Percentiles rank a stretch among this genome's conserved stretches.
These are phyloP conservation scores for Nelumbo lutea DNA, from an alignment of 164 flowering plant genomes.

Conservation along the genomic window DNA sequence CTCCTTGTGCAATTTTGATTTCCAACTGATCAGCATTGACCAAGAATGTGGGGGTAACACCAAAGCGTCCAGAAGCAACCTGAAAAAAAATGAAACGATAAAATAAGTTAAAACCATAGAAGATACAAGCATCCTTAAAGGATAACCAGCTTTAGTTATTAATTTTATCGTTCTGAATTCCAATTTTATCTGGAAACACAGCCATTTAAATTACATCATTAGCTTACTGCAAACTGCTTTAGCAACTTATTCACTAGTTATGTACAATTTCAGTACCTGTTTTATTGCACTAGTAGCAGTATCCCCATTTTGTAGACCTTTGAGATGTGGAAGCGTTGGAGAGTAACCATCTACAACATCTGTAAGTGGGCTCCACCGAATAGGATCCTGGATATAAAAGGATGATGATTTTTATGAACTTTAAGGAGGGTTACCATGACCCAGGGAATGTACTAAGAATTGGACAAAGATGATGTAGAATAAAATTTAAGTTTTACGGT, in stretches of 20 bases:
- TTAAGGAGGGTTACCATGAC: neutral
- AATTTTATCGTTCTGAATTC: neutral
- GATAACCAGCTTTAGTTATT: neutral
- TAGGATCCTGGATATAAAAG: constrained; percentile 67
- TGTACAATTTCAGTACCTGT: constrained; percentile 50
- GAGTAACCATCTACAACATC: constrained; percentile 99
- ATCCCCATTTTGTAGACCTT: constrained; percentile 99
- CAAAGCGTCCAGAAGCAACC: constrained; percentile 99
- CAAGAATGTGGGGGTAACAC: constrained; percentile 98
- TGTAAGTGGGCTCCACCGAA: constrained; percentile 92
- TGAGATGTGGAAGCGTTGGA: constrained; percentile 97
- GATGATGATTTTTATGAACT: neutral
- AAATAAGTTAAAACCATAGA: neutral
- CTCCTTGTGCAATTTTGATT: constrained; percentile 99
- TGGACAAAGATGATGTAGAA: neutral
- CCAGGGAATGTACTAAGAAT: neutral
- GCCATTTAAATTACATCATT: neutral
- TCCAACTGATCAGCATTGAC: constrained; percentile 96
- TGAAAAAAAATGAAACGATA: constrained; percentile 24
- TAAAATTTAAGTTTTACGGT: neutral
- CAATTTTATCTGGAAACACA: neutral
- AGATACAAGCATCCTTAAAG: neutral
- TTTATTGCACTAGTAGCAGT: constrained; percentile 99
- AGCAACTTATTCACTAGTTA: neutral
- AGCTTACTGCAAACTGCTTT: neutral